phyloP scores from a whole-genome alignment of 1,139 yeast species.

The Casaregolazyma suthepensis region DNA sequence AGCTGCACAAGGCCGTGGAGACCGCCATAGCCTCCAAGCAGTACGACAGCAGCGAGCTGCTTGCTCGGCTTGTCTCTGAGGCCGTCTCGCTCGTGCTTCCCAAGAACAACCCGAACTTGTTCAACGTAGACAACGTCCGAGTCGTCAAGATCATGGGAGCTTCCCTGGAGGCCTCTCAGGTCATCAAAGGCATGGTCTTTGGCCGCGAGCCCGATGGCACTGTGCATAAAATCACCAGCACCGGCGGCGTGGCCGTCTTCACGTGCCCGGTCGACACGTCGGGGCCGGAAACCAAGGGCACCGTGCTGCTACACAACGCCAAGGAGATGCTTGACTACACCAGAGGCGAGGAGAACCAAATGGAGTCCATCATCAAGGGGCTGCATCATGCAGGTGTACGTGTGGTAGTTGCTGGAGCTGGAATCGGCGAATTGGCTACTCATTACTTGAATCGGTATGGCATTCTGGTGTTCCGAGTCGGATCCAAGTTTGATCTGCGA shows the following conservation, averaged over 20 bases:
- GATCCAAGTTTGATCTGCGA: conserved; percentile 89
- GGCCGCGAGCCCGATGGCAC: conserved; percentile 95
- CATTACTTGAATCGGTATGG: conserved; percentile 87
- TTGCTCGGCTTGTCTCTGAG: conserved; percentile 76
- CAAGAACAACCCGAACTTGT: conserved; percentile 44
- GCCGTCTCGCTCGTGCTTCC: conserved; percentile 82
- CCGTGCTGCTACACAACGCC: conserved; percentile 91
- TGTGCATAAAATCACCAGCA: conserved; percentile 52
- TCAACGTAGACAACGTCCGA: conserved; percentile 88
- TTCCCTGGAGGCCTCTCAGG: conserved; percentile 64
- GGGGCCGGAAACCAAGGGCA: conserved; percentile 94
- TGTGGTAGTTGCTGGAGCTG: conserved; percentile 89
- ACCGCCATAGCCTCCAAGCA: conserved; percentile 94
- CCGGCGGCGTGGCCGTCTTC: conserved; percentile 84
- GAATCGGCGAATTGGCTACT: conserved; percentile 86
- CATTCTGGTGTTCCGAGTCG: conserved; percentile 79
- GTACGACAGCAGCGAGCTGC: conserved; percentile 75
- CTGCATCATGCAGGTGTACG: conserved; percentile 77
- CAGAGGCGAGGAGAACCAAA: conserved; percentile 92
- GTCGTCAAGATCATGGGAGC: conserved; percentile 97
- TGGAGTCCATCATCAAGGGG: conserved; percentile 81
- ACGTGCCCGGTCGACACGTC: conserved; percentile 93
- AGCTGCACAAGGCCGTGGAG: conserved; percentile 67
- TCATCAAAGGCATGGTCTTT: conserved; percentile 95
- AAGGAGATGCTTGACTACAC: conserved; percentile 94